Conservation (phyloP, 2,329 filamentous ascomycete species). For the Aspergillus neotritici region DNA sequence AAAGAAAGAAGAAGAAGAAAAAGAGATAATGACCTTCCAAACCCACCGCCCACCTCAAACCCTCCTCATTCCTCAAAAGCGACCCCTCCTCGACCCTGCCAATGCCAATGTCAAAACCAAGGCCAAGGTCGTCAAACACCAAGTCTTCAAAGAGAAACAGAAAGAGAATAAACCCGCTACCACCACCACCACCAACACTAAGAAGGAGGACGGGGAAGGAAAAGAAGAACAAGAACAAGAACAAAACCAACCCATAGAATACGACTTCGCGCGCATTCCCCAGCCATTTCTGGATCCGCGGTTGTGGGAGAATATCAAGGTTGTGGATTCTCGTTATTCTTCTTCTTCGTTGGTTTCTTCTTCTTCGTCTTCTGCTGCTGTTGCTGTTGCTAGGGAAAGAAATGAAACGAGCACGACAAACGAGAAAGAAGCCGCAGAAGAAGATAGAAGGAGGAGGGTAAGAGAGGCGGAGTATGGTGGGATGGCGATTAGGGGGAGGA, state of each 20-base stretch:
- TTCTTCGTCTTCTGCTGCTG: too few relatives aligned
- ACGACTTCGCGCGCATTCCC: conserved; percentile 28
- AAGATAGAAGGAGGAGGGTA: conserved; percentile 14
- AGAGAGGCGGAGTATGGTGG: conserved; percentile 28
- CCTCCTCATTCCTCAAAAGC: conserved; percentile 26
- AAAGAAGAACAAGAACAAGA: neutral
- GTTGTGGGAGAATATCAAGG: conserved; percentile 25
- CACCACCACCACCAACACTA: neutral
- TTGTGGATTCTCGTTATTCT: neutral
- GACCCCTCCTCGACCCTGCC: conserved; percentile 13
- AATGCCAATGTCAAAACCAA: conserved; percentile 18
- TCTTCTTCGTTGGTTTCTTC: too few relatives aligned
- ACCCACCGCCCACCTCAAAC: conserved; percentile 5
- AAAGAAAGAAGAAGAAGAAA: neutral
- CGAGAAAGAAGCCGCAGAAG: conserved; percentile 14
- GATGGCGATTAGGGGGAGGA: conserved; percentile 29
- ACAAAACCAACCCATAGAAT: conserved; percentile 18
- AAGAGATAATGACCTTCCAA: conserved; percentile 5
- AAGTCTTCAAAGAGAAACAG: too few relatives aligned
- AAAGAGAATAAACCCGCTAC: too few relatives aligned
- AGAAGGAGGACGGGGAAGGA: neutral
- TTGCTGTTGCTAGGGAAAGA: neutral
- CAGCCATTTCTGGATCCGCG: conserved; percentile 38
- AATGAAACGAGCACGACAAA: neutral
- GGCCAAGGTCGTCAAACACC: conserved; percentile 7